Percentiles rank a stretch among this genome's conserved stretches.
Conservation (phyloP, 2,329 filamentous ascomycete genomes). For the Neophaeococcomyces aloes region DNA sequence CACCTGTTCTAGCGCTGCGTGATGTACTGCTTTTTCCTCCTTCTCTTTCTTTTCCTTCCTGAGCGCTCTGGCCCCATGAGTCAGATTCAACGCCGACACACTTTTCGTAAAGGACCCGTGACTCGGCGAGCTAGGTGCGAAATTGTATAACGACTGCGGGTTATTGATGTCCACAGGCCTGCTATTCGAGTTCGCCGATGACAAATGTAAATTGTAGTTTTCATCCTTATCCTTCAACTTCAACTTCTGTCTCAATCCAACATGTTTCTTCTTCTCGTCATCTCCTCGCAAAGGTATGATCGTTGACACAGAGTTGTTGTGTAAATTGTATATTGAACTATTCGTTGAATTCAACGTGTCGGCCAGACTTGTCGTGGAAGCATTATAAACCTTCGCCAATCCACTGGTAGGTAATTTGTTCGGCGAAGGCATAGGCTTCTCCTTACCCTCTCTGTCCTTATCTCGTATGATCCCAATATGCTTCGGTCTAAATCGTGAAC, state of each 20-base stretch:
- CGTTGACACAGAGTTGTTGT: constrained; percentile 49
- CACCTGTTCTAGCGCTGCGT: constrained; percentile 22
- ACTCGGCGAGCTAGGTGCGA: constrained; percentile 53
- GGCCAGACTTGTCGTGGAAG: constrained; percentile 49
- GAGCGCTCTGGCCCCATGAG: constrained; percentile 64
- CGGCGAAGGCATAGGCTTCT: constrained; percentile 48
- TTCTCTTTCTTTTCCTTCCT: constrained; percentile 74
- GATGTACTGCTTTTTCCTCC: constrained; percentile 31
- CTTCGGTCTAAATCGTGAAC: constrained; percentile 63
- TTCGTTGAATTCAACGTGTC: constrained; percentile 44
- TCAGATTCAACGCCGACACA: constrained; percentile 67
- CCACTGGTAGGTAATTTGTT: constrained; percentile 45
- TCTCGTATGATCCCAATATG: constrained; percentile 53
- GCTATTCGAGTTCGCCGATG: constrained; percentile 56
- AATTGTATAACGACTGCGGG: constrained; percentile 55
- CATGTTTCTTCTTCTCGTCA: constrained; percentile 46
- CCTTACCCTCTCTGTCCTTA: constrained; percentile 39
- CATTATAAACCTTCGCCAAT: constrained; percentile 46
- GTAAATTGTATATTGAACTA: constrained; percentile 49
- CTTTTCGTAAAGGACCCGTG: constrained; percentile 63
- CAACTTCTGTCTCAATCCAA: constrained; percentile 55
- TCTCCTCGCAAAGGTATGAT: constrained; percentile 33
- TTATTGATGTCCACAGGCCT: constrained; percentile 52
- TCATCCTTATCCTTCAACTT: constrained; percentile 55
- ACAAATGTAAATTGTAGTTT: constrained; percentile 46